Conservation (phyloP, 768 basidiomycete species). For the Amanita rubescens region DNA sequence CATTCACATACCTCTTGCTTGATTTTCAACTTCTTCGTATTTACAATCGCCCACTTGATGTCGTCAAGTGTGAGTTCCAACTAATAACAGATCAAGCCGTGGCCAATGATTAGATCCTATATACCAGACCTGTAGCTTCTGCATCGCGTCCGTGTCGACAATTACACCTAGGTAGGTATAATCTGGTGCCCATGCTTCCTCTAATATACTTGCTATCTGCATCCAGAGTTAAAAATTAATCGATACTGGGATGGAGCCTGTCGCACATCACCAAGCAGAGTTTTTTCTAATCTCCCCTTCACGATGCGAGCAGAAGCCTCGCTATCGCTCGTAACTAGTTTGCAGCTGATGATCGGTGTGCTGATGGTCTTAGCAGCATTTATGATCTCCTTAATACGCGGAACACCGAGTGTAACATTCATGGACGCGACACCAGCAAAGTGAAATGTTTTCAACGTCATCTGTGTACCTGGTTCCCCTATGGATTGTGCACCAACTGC, state of each 20-base stretch:
- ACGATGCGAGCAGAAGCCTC: constrained; percentile 98
- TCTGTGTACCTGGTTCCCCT: constrained; percentile 98
- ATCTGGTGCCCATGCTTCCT: constrained; percentile 92
- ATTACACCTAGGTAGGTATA: constrained; percentile 93
- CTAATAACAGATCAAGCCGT: constrained; percentile 28
- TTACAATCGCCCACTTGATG: constrained; percentile 87
- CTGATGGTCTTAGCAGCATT: constrained; percentile 97
- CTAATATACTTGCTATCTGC: constrained; percentile 85
- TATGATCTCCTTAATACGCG: constrained; percentile 99
- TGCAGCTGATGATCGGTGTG: constrained; percentile 97
- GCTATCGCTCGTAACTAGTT: constrained; percentile 74
- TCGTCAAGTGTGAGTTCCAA: constrained; percentile 91
- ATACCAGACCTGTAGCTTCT: constrained; percentile 68
- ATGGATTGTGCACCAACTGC: constrained; percentile 99
- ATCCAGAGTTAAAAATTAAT: background rate
- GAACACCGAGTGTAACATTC: constrained; percentile 99
- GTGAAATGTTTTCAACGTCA: constrained; percentile 99
- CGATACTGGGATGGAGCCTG: background rate
- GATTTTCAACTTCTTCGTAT: constrained; percentile 85
- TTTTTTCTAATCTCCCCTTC: constrained; percentile 94
- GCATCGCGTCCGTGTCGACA: constrained; percentile 81
- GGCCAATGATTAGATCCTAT: background rate
- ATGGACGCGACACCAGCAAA: constrained; percentile 99
- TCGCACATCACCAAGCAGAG: constrained; percentile 84
- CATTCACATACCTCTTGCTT: constrained; percentile 59